Percentiles rank a stretch among this genome's conserved stretches.
Conservation (phyloP, 305 asterid species). For the Fraxinus greggii region DNA sequence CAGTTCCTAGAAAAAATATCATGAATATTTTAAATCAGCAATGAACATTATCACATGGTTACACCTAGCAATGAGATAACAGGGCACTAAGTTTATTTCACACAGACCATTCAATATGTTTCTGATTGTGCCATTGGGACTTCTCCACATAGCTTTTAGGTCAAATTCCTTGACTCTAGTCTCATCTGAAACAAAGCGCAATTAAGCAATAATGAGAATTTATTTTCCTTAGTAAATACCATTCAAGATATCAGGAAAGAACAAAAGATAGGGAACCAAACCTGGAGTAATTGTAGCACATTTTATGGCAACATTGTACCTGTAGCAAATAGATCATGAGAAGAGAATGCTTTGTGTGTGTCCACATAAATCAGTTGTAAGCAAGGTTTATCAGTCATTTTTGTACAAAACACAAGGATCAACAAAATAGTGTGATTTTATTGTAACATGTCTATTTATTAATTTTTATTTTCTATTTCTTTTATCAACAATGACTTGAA, state of each 20-base stretch:
- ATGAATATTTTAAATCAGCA: not conserved
- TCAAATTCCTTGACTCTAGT: constrained; percentile 77
- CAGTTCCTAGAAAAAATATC: constrained; percentile 57
- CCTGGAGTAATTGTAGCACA: constrained; percentile 92
- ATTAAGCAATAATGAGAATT: constrained; percentile 1
- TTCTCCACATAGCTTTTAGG: constrained; percentile 83
- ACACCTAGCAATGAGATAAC: not conserved
- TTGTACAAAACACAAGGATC: not conserved
- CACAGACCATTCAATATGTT: constrained; percentile 72
- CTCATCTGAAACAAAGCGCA: constrained; percentile 58
- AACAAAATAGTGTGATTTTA: not conserved
- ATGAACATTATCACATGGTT: constrained; percentile 4
- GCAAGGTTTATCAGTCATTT: not conserved
- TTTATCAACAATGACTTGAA: not conserved
- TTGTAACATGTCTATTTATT: not conserved
- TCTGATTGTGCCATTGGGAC: constrained; percentile 95
- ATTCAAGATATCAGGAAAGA: not conserved
- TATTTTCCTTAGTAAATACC: constrained; percentile 6
- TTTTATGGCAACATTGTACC: constrained; percentile 88
- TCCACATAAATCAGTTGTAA: not conserved
- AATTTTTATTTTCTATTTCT: not conserved
- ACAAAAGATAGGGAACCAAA: constrained; percentile 20
- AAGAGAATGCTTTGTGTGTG: constrained; percentile 1
- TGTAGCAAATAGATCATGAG: constrained; percentile 24
- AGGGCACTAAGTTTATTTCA: constrained; percentile 16